Conservation (phyloP, 2,329 filamentous ascomycete species). For the Sporothrix phasma region DNA sequence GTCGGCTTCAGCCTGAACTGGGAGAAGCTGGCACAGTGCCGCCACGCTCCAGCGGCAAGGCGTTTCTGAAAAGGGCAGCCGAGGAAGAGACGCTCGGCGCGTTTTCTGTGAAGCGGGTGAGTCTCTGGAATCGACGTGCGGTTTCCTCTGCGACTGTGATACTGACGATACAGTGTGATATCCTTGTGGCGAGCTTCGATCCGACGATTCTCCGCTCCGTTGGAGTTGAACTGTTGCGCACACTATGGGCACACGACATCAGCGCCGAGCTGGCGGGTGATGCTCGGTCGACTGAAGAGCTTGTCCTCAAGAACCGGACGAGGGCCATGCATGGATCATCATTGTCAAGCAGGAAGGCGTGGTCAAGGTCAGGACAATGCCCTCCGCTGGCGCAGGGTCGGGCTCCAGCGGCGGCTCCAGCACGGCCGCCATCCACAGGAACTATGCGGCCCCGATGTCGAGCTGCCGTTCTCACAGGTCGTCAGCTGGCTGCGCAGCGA, state of each 20-base stretch:
- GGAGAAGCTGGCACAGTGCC: slow-evolving; percentile 65
- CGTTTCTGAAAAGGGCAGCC: slow-evolving; percentile 55
- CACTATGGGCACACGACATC: slow-evolving; percentile 74
- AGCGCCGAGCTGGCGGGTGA: slow-evolving; percentile 81
- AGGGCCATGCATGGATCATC: slow-evolving; percentile 75
- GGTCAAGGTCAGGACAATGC: slow-evolving; percentile 71
- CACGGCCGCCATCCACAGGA: slow-evolving; percentile 34
- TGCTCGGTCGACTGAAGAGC: slow-evolving; percentile 66
- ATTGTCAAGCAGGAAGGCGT: slow-evolving; percentile 67
- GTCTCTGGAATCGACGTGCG: slow-evolving; percentile 24
- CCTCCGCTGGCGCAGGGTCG: not conserved
- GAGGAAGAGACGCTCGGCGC: slow-evolving; percentile 52
- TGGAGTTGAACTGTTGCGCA: slow-evolving; percentile 67
- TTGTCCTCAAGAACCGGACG: slow-evolving; percentile 68
- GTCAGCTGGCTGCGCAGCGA: slow-evolving; percentile 73
- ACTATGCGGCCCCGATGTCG: slow-evolving; percentile 60
- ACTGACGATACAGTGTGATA: slow-evolving; percentile 55
- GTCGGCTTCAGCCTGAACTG: slow-evolving; percentile 89
- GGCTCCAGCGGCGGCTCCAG: not conserved
- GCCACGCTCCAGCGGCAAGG: slow-evolving; percentile 32
- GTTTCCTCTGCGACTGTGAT: not conserved
- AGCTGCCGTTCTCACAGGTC: slow-evolving; percentile 64
- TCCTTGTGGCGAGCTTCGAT: slow-evolving; percentile 83
- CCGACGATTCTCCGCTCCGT: slow-evolving; percentile 61
- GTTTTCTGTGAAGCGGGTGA: slow-evolving; percentile 54